These are phyloP conservation scores for Melastoma malabathricum DNA, from an alignment of 345 rosid genomes.

Conservation along the genomic window DNA sequence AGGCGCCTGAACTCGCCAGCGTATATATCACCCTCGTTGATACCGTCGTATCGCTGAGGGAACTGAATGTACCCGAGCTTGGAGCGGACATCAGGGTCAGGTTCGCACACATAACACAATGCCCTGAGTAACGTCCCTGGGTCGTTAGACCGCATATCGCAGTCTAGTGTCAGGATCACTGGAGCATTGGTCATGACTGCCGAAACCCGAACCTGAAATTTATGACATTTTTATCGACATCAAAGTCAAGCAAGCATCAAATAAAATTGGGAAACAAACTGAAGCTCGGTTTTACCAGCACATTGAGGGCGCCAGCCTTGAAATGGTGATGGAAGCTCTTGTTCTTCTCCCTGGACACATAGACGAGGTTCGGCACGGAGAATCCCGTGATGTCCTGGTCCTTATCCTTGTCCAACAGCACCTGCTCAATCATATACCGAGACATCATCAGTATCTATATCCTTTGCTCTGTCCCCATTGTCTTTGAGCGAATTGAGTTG, in stretches of 20 bases:
- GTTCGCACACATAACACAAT: slow-evolving; percentile 42
- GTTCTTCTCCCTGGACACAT: slow-evolving; percentile 54
- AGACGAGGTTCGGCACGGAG: slow-evolving; percentile 47
- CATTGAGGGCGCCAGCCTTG: slow-evolving; percentile 84
- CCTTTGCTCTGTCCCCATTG: not conserved
- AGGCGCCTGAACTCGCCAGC: slow-evolving; percentile 22
- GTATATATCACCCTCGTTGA: slow-evolving; percentile 46
- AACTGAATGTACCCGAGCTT: slow-evolving; percentile 41
- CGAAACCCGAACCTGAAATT: slow-evolving; percentile 59
- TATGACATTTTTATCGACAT: not conserved
- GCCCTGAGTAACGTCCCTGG: slow-evolving; percentile 34
- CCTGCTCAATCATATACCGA: slow-evolving; percentile 13
- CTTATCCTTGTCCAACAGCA: slow-evolving; percentile 26
- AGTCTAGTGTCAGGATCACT: slow-evolving; percentile 51
- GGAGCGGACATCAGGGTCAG: slow-evolving; percentile 7
- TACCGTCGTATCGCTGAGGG: slow-evolving; percentile 47
- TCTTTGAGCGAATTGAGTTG: no score
- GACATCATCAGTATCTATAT: not conserved
- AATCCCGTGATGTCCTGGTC: slow-evolving; percentile 25
- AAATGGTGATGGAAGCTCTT: slow-evolving; percentile 37
- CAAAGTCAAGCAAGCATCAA: not conserved
- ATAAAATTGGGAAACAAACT: no score
- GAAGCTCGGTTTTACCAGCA: slow-evolving; percentile 8
- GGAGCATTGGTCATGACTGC: slow-evolving; percentile 55
- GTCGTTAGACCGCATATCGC: slow-evolving; percentile 76